These are phyloP conservation scores for Mucor lusitanicus DNA, from an alignment of 371 early-diverging fungal genomes.

Conservation along the genomic window DNA sequence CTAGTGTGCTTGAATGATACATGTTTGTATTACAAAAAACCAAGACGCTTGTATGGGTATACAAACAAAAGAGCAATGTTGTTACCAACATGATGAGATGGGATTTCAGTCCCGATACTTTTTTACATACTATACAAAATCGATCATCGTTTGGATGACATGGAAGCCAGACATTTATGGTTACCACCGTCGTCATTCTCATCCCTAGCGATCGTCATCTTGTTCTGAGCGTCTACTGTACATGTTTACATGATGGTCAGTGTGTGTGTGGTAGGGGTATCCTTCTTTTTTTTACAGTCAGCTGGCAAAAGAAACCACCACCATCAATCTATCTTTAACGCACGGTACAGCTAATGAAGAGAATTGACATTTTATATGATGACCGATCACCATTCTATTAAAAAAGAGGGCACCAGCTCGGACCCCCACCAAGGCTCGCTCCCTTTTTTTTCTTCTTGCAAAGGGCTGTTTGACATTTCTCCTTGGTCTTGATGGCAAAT, in stretches of 20 bases:
- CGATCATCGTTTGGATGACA: not conserved
- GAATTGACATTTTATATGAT: constrained; percentile 15
- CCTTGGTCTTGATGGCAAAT: not conserved
- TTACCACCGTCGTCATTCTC: not conserved
- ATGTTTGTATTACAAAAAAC: not conserved
- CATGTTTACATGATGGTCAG: not conserved
- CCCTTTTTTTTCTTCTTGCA: constrained; percentile 1
- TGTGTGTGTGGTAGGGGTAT: constrained; percentile 1
- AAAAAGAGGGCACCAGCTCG: constrained; percentile 13
- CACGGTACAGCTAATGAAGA: not conserved
- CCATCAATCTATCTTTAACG: not conserved
- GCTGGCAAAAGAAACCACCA: not conserved
- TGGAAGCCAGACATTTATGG: not conserved
- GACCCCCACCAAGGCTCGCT: not conserved
- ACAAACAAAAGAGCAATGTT: not conserved
- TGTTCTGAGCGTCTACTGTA: not conserved
- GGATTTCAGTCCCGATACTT: not conserved
- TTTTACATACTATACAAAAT: not conserved
- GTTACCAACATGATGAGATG: not conserved
- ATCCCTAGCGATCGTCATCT: not conserved
- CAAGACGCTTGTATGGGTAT: not conserved
- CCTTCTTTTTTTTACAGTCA: constrained; percentile 13
- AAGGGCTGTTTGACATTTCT: not conserved
- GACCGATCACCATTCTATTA: constrained; percentile 7
- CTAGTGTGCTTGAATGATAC: not conserved